Evolutionary conservation across 2,329 filamentous ascomycete species (phyloP), one percentile per base, ranked within the genome.

Genomic region (Ampelomyces quisqualis): DNA sequence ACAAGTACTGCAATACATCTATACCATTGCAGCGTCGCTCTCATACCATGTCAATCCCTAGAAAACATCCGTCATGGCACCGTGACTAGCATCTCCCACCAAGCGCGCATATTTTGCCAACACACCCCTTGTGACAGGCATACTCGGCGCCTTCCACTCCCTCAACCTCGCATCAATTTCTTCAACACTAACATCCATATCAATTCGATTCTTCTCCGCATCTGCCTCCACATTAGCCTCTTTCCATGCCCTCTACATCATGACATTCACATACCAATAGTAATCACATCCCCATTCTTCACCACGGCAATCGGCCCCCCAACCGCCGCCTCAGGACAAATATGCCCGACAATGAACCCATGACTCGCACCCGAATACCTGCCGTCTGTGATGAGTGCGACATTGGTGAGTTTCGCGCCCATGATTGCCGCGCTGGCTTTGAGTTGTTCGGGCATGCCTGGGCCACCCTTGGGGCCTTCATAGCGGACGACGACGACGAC

Each of bases 391-490:
- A 97, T 88, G 10, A 97, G 78, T 0, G 91, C 90, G 7, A 96
- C 81, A 58, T 95, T 95, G 37, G 77, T 88, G 37, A 97, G 75
- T 9, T 86, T 86, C 0, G 91, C 91, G 34, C 91, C 91, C 86
- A 95, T 95, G 54, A 97, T 88, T 13, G 90, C 88, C 0, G 90
- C 90, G 43, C 81, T 86, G 8, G 91, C 88, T 65, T 86, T 89
- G 30, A 97, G 78, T 70, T 95, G 90, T 70, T 97, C 91, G 2
- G 90, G 91, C 91, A 97, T 97, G 29, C 91, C 91, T 0, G 91
- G 91, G 0, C 91, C 91, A 48, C 91, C 91, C 64, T 88, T 90
- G 9, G 91, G 91, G 0, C 91, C 91, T 67, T 97, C 91, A 65
- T 96, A 96, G 15, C 91, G 84, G 38, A 97, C 90, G 21, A 96